phyloP scores from a whole-genome alignment of 768 basidiomycete species.

The Pulveroboletus sp. region DNA sequence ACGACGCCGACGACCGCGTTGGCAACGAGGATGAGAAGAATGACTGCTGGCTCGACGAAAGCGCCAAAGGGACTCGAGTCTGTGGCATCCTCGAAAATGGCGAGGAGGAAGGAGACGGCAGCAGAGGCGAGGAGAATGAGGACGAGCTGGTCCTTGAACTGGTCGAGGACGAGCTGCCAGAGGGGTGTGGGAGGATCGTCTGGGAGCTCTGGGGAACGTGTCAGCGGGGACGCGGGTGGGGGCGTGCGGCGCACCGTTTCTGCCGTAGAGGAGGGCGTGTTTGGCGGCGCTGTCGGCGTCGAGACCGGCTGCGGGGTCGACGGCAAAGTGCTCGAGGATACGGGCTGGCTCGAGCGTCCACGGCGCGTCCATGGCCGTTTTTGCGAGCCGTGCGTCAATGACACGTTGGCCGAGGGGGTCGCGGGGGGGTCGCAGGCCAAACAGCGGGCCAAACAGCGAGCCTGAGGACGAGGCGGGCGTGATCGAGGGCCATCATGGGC shows the following conservation, averaged over 20 bases:
- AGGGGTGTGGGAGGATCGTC: conserved; percentile 89
- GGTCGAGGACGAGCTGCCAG: conserved; percentile 94
- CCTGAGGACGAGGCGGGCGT: conserved; percentile 5
- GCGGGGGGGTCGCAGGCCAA: conserved; percentile 18
- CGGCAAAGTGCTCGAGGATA: conserved; percentile 68
- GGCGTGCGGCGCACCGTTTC: conserved; percentile 61
- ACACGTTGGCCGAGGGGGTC: conserved; percentile 13
- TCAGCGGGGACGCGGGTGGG: neutral
- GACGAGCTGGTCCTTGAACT: conserved; percentile 98
- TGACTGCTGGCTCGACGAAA: conserved; percentile 94
- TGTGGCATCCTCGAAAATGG: conserved; percentile 76
- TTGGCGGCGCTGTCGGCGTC: conserved; percentile 61
- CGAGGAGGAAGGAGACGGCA: conserved; percentile 88
- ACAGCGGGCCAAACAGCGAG: conserved; percentile 21
- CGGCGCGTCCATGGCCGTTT: conserved; percentile 46
- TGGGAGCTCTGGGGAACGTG: conserved; percentile 65
- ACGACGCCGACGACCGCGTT: conserved; percentile 98
- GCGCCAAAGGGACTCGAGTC: conserved; percentile 69
- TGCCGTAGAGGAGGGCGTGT: conserved; percentile 78
- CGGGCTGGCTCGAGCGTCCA: conserved; percentile 74
- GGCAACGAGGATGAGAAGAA: conserved; percentile 91
- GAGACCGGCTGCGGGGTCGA: conserved; percentile 62
- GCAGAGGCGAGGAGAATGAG: conserved; percentile 94
- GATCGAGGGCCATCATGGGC: conserved; percentile 51
- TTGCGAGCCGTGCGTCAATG: neutral